Evolutionary conservation across 2,329 filamentous ascomycete species (phyloP), one percentile per base, ranked within the genome.

Genomic region (Monosporascus sp.): DNA sequence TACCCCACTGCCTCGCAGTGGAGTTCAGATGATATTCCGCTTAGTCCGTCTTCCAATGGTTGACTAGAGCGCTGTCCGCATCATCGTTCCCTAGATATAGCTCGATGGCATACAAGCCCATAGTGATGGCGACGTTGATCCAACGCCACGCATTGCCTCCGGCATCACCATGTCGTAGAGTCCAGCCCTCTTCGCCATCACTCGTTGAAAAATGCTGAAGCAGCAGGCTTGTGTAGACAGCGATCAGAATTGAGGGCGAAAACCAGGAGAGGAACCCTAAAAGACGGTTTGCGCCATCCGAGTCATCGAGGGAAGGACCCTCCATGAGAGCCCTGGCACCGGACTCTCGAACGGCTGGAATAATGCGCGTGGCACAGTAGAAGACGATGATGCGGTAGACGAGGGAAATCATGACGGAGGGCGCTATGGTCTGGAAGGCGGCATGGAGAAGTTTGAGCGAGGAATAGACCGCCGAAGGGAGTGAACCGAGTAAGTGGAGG

Each of bases 311-410:
- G 38, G 85, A 87, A 2, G 90, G 90, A 66, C 96, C 91, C 59
- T 95, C 85, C 63, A 91, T 88, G 37, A 97, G 77, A 6, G 88
- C 90, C 57, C 86, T 81, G 3, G 90, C 91, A 17, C 93, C 93
- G 24, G 88, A 88, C 67, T 96, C 91, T 45, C 90, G 86, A 14
- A 99, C 87, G 1, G 92, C 92, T 0, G 94, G 94, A 53, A 99
- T 97, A 69, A 99, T 97, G 53, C 93, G 86, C 5, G 92, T 96
- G 22, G 92, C 92, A 54, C 91, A 91, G 72, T 97, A 97, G 69
- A 97, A 91, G 51, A 97, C 94, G 60, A 96, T 89, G 41, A 96
- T 86, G 50, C 94, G 89, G 71, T 97, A 99, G 31, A 90, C 86
- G 44, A 99, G 83, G 1, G 92, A 97, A 60, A 97, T 96, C 72